Percentiles rank a stretch among this genome's conserved stretches.
Conservation (phyloP, 805 yeast genomes). For the Zygosaccharomyces gambellarensis region DNA sequence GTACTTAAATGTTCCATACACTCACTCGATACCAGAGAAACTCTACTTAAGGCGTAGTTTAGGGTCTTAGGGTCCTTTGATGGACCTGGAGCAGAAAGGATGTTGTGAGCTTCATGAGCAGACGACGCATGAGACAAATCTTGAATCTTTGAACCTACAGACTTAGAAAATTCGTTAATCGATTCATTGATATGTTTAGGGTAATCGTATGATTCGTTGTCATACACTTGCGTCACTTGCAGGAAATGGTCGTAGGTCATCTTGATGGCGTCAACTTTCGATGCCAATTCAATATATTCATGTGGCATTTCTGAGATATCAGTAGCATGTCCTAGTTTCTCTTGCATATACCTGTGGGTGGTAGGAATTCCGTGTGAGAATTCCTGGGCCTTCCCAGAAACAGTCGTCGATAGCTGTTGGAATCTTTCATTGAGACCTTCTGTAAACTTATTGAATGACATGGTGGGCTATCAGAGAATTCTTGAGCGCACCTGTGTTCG, state of each 20-base stretch:
- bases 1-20: slow-evolving; percentile 32
- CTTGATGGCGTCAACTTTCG: slow-evolving; percentile 67
- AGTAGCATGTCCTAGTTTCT: slow-evolving; percentile 70
- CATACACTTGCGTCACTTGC: slow-evolving; percentile 53
- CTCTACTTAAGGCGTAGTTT: slow-evolving; percentile 75
- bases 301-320: slow-evolving; percentile 82
- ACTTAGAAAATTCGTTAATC: slow-evolving; percentile 65
- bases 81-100: slow-evolving; percentile 47
- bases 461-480: not conserved
- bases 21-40: slow-evolving; percentile 48
- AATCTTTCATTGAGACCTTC: slow-evolving; percentile 28
- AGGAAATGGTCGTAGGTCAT: slow-evolving; percentile 56
- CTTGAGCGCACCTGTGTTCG: not conserved
- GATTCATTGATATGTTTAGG: slow-evolving; percentile 72
- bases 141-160: slow-evolving; percentile 56
- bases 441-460: slow-evolving; percentile 33
- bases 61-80: slow-evolving; percentile 63
- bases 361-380: slow-evolving; percentile 57
- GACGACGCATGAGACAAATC: slow-evolving; percentile 67
- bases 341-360: slow-evolving; percentile 74
- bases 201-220: slow-evolving; percentile 76
- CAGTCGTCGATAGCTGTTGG: slow-evolving; percentile 31
- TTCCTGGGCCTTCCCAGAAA: slow-evolving; percentile 36
- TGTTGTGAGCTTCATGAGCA: slow-evolving; percentile 79
- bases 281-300: slow-evolving; percentile 72